Percentiles rank a stretch among this genome's conserved stretches.
phyloP scores from a whole-genome alignment of 495 filamentous ascomycete genomes.

The Tuber melanosporum region DNA sequence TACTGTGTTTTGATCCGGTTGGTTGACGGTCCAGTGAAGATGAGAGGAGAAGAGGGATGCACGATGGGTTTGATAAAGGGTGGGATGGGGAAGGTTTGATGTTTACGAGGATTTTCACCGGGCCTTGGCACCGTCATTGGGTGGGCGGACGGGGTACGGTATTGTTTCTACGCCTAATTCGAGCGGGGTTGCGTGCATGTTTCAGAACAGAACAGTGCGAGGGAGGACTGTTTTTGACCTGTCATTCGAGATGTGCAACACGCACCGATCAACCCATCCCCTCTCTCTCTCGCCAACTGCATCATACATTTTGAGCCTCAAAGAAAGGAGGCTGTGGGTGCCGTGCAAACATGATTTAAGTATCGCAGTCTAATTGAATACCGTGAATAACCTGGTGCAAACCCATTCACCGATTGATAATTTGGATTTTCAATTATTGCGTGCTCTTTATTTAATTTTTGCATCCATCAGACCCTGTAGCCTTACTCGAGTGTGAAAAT shows the following conservation, averaged over 20 bases:
- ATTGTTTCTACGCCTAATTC: neutral
- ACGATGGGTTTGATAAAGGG: neutral
- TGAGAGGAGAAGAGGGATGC: neutral
- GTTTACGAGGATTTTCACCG: neutral
- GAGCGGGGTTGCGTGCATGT: conserved; percentile 1
- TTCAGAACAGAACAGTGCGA: neutral
- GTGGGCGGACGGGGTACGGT: neutral
- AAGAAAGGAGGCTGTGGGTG: neutral
- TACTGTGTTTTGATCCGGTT: neutral
- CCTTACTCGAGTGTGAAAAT: no score
- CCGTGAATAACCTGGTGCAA: neutral
- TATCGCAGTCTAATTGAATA: neutral
- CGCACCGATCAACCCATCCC: neutral
- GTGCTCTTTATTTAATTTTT: neutral
- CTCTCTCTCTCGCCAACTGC: neutral
- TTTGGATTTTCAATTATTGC: neutral
- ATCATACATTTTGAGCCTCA: neutral
- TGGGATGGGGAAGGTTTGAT: neutral
- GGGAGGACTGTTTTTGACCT: neutral
- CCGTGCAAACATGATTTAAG: neutral
- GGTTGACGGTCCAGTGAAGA: neutral
- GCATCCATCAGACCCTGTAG: neutral
- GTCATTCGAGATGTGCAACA: neutral
- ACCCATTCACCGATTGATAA: neutral
- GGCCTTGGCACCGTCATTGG: neutral